Evolutionary conservation across 306 rosid genomes (phyloP).

Genomic region (Lotus japonicus): DNA sequence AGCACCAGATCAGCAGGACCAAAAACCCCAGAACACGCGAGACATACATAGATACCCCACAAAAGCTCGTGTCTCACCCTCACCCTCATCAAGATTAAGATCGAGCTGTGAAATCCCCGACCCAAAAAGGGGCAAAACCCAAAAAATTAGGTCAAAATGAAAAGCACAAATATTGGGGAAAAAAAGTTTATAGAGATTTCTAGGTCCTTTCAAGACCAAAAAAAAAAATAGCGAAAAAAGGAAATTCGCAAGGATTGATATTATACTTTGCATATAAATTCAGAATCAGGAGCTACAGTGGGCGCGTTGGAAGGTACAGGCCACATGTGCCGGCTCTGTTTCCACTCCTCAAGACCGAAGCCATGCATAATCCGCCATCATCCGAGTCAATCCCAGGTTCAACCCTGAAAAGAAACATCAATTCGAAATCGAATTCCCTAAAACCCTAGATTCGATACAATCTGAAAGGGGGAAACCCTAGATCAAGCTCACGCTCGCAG

Average conservation of each 20-base stretch:
- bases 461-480: constrained; percentile 43
- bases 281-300: constrained; percentile 70
- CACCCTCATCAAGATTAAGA: neutral
- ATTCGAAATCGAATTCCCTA: constrained; percentile 62
- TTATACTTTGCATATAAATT: constrained; percentile 62
- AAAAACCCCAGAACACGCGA: neutral
- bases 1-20: neutral
- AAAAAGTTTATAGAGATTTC: neutral
- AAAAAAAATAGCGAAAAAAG: neutral
- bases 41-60: neutral
- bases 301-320: constrained; percentile 81
- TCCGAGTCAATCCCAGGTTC: constrained; percentile 61
- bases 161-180: neutral
- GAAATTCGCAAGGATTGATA: neutral
- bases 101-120: neutral
- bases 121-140: neutral
- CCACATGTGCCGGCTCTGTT: constrained; percentile 98
- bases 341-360: constrained; percentile 76
- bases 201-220: neutral
- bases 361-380: constrained; percentile 97
- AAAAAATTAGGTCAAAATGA: constrained; percentile 1
- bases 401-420: constrained; percentile 79
- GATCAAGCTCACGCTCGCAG: constrained; percentile 44
- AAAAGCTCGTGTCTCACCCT: neutral
- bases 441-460: no score